Evolutionary conservation across 139 green algal genomes (phyloP).

Genomic region (Mesotaenium endlicherianum): DNA sequence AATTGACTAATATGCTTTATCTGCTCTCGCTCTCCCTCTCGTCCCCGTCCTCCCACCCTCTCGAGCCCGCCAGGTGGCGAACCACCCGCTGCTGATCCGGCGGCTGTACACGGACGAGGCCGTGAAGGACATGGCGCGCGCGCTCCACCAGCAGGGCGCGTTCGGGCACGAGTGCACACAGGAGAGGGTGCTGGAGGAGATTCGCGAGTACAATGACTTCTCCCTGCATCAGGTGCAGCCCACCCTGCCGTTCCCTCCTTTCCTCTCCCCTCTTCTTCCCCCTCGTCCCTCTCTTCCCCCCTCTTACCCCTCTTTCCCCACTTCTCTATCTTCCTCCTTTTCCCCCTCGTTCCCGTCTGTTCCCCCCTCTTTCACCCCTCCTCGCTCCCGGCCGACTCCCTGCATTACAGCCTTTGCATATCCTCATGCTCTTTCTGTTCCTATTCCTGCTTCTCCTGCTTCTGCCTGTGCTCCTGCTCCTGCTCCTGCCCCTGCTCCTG

Average conservation of each 20-base stretch:
- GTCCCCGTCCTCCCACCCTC: too few relatives aligned
- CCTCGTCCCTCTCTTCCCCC: not conserved
- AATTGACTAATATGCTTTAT: too few relatives aligned
- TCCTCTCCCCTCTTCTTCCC: not conserved
- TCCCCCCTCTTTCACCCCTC: not conserved
- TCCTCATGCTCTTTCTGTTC: too few relatives aligned
- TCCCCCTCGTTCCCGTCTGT: not conserved
- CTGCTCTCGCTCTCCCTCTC: too few relatives aligned
- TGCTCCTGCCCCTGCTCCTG: too few relatives aligned
- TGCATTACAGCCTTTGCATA: too few relatives aligned
- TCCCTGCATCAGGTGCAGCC: constrained; percentile 62
- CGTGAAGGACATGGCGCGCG: constrained; percentile 66
- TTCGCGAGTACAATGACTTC: constrained; percentile 75
- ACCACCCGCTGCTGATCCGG: constrained; percentile 90
- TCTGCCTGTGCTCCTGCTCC: too few relatives aligned
- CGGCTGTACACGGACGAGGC: constrained; percentile 65
- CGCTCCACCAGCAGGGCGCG: not conserved
- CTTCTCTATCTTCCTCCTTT: not conserved
- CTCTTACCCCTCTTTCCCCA: not conserved
- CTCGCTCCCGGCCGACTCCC: not conserved
- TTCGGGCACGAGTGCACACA: constrained; percentile 40
- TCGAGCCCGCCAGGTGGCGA: constrained; percentile 66
- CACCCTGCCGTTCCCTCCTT: not conserved
- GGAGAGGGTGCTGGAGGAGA: constrained; percentile 64
- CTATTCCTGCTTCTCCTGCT: too few relatives aligned